Evolutionary conservation across 2,329 filamentous ascomycete species (phyloP).

Genomic region (Claviceps lovelessii): DNA sequence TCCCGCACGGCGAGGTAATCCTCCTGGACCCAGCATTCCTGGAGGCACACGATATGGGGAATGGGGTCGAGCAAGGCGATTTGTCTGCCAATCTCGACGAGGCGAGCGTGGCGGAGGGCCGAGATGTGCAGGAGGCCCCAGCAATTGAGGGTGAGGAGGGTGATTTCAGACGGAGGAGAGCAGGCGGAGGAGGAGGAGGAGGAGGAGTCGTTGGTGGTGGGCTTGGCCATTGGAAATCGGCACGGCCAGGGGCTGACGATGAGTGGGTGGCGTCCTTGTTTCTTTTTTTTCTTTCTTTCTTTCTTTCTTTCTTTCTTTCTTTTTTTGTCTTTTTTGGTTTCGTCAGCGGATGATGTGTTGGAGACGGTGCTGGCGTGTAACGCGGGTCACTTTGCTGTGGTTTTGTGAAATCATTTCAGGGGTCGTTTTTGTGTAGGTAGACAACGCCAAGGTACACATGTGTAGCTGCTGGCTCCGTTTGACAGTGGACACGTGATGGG

Average conservation of each 20-base stretch:
- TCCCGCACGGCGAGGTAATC: conserved; percentile 70
- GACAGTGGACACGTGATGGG: background rate
- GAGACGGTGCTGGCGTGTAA: too few relatives aligned
- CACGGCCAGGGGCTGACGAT: too few relatives aligned
- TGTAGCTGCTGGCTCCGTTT: background rate
- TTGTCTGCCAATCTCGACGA: conserved; percentile 70
- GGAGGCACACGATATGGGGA: conserved; percentile 79
- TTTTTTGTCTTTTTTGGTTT: background rate
- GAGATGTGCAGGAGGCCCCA: conserved; percentile 89
- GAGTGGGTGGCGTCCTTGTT: background rate
- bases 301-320: background rate
- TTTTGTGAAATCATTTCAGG: too few relatives aligned
- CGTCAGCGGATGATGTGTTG: too few relatives aligned
- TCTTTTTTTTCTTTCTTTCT: background rate
- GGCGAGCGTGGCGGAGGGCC: conserved; percentile 59
- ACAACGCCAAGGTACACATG: too few relatives aligned
- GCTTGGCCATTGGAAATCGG: background rate
- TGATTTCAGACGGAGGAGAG: conserved; percentile 46
- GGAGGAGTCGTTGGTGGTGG: conserved; percentile 11
- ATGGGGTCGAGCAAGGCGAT: conserved; percentile 52
- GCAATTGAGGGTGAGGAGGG: conserved; percentile 83
- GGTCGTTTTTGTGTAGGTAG: too few relatives aligned
- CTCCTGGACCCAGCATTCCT: conserved; percentile 84
- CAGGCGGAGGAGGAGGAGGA: conserved; percentile 10
- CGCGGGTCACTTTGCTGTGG: too few relatives aligned